Conservation (phyloP, 768 basidiomycete species). For the Mycena maculata region DNA sequence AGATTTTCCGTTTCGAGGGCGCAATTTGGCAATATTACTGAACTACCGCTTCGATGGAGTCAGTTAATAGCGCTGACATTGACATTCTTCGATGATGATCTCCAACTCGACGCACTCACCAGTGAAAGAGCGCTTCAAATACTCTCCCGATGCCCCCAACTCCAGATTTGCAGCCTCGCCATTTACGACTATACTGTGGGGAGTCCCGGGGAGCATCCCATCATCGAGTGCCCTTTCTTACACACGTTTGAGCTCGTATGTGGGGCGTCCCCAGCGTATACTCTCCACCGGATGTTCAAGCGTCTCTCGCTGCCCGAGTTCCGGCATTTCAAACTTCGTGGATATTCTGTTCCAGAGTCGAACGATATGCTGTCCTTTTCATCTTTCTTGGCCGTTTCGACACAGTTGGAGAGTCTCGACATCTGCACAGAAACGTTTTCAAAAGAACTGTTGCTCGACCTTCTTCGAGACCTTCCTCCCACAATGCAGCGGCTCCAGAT, state of each 20-base stretch:
- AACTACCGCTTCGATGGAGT: background rate
- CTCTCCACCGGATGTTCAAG: background rate
- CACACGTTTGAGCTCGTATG: background rate
- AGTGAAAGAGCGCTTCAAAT: background rate
- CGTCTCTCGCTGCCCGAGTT: slow-evolving; percentile 10
- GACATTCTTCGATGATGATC: background rate
- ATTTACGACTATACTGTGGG: background rate
- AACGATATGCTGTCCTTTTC: background rate
- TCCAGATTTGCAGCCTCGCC: background rate
- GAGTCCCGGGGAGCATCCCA: background rate
- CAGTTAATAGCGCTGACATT: background rate
- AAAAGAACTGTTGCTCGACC: background rate
- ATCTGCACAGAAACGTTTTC: background rate
- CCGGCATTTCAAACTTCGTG: slow-evolving; percentile 6
- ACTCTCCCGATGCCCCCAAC: background rate
- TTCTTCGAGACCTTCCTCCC: background rate
- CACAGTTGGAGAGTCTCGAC: background rate
- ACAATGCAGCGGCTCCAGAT: background rate
- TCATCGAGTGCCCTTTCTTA: background rate
- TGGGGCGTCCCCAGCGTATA: background rate
- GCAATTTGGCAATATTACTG: background rate
- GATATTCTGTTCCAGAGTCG: background rate
- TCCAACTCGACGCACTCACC: background rate
- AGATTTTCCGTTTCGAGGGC: background rate
- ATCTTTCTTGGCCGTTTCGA: background rate